These are phyloP conservation scores for Discostella stelligeroides DNA, from an alignment of 108 stramenopile genomes.

Conservation along the genomic window DNA sequence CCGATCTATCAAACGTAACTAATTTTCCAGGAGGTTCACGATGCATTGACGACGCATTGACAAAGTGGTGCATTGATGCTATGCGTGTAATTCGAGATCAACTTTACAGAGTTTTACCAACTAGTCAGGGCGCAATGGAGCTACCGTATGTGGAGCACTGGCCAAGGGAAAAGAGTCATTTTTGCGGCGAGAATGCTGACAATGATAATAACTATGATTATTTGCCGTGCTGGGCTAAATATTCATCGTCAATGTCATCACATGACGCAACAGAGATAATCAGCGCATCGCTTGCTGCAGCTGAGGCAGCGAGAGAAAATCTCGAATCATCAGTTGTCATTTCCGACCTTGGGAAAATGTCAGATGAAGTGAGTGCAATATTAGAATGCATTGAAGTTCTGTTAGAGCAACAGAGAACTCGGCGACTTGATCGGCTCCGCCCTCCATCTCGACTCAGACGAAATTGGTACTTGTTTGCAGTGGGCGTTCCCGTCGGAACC, in stretches of 20 bases:
- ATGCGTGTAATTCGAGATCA: conserved; percentile 72
- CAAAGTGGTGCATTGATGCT: conserved; percentile 84
- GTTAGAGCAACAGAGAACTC: conserved; percentile 67
- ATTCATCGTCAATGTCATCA: not conserved
- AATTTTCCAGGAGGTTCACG: conserved; percentile 68
- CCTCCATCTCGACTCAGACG: conserved; percentile 63
- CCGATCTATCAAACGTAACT: conserved; percentile 46
- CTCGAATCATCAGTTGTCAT: conserved; percentile 41
- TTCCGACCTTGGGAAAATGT: conserved; percentile 66
- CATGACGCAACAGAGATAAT: not conserved
- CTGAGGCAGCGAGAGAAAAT: not conserved
- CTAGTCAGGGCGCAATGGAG: conserved; percentile 42
- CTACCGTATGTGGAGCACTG: conserved; percentile 74
- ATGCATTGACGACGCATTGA: conserved; percentile 72
- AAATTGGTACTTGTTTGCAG: conserved; percentile 77
- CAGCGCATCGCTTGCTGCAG: conserved; percentile 15
- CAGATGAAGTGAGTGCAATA: conserved; percentile 69
- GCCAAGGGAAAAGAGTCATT: conserved; percentile 51
- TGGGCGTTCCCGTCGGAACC: conserved; percentile 50
- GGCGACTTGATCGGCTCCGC: conserved; percentile 68
- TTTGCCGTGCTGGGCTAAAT: conserved; percentile 45
- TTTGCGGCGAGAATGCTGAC: conserved; percentile 23
- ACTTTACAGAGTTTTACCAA: conserved; percentile 56
- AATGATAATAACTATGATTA: conserved; percentile 18
- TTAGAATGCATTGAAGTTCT: conserved; percentile 71